Evolutionary conservation across 441 rosid genomes (phyloP).

Genomic region (Eutrema salsugineum): DNA sequence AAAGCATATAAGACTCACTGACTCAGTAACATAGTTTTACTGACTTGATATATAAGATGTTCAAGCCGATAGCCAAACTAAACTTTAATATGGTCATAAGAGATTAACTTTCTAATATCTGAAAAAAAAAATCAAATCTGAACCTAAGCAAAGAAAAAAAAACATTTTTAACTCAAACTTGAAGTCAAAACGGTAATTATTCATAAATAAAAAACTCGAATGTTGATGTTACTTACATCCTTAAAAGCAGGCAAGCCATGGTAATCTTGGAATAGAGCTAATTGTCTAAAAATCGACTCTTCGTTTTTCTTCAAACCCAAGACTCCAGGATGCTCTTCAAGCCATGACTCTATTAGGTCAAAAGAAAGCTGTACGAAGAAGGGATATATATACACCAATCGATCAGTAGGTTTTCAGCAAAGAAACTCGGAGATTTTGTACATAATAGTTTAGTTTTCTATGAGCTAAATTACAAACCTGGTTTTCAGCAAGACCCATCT

Average conservation of each 20-base stretch:
- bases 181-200: background rate
- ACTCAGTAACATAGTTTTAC: background rate
- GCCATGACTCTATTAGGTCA: slow-evolving; percentile 52
- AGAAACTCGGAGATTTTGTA: background rate
- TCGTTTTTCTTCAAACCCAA: slow-evolving; percentile 36
- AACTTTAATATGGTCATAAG: no score
- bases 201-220: no score
- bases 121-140: no score
- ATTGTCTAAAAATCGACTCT: slow-evolving; percentile 38
- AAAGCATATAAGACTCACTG: background rate
- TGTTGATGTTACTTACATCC: slow-evolving; percentile 28
- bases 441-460: background rate
- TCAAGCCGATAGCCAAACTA: no score
- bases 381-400: background rate
- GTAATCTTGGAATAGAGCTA: slow-evolving; percentile 66
- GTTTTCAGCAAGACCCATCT: slow-evolving; percentile 93
- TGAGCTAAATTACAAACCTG: slow-evolving; percentile 43
- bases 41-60: background rate
- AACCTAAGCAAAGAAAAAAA: no score
- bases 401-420: background rate
- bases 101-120: no score
- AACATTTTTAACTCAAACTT: background rate
- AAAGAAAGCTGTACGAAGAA: slow-evolving; percentile 39
- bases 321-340: slow-evolving; percentile 41
- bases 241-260: slow-evolving; percentile 55